Conservation (phyloP, 352 stramenopile species). For the Globisporangium cederbergense region DNA sequence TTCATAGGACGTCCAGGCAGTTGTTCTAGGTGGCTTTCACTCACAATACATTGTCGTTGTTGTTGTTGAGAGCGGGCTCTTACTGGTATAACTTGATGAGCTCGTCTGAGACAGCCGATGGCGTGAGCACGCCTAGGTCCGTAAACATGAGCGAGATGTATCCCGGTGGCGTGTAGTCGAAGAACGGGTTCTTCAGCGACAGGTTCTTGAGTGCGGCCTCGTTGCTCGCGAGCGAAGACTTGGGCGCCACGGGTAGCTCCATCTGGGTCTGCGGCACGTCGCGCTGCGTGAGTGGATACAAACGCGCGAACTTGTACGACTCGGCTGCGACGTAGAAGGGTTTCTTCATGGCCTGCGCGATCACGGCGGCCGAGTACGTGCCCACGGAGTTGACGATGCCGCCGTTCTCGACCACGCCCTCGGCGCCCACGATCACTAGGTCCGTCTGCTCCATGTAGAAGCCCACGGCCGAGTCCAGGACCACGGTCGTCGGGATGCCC, state of each 20-base stretch:
- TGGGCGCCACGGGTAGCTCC: slow-evolving; percentile 28
- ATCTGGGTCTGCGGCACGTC: slow-evolving; percentile 89
- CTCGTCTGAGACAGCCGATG: slow-evolving; percentile 97
- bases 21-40: not conserved
- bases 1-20: not conserved
- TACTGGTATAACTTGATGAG: slow-evolving; percentile 98
- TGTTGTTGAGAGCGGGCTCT: slow-evolving; percentile 19
- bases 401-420: slow-evolving; percentile 97
- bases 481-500: slow-evolving; percentile 94
- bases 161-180: slow-evolving; percentile 96
- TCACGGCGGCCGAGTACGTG: slow-evolving; percentile 93
- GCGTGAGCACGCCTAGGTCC: slow-evolving; percentile 96
- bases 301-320: slow-evolving; percentile 97
- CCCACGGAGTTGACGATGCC: slow-evolving; percentile 98
- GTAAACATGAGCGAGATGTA: slow-evolving; percentile 99
- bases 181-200: slow-evolving; percentile 86
- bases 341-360: slow-evolving; percentile 94
- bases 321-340: slow-evolving; percentile 98
- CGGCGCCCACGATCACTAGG: slow-evolving; percentile 94
- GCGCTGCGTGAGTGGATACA: slow-evolving; percentile 97
- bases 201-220: slow-evolving; percentile 45
- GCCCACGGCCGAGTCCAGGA: slow-evolving; percentile 94
- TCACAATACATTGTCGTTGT: not conserved
- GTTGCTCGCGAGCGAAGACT: slow-evolving; percentile 18
- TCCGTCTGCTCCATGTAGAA: slow-evolving; percentile 96